Conservation (phyloP, 2,329 filamentous ascomycete species). For the Scolecobasidium constrictum region DNA sequence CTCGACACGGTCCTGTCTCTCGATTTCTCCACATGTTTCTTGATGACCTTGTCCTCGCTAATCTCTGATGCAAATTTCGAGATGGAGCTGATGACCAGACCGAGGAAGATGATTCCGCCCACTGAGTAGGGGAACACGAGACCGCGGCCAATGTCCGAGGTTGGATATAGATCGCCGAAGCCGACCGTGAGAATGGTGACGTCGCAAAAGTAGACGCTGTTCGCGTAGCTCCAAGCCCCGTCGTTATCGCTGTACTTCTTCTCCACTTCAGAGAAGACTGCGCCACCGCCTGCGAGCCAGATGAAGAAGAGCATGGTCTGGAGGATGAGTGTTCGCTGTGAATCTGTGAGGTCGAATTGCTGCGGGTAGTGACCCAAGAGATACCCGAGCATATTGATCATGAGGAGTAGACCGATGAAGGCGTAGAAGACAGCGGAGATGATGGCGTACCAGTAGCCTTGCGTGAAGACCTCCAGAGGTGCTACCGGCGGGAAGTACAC, state of each 20-base stretch:
- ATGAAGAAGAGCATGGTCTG: conserved; percentile 80
- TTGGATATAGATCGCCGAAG: conserved; percentile 44
- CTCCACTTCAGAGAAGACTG: conserved; percentile 63
- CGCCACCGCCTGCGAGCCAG: conserved; percentile 68
- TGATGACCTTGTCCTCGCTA: conserved; percentile 50
- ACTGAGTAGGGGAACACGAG: conserved; percentile 77
- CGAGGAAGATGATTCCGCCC: conserved; percentile 72
- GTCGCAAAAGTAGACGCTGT: conserved; percentile 45
- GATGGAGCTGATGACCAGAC: conserved; percentile 73
- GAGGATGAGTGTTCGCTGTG: conserved; percentile 78
- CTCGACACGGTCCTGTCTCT: conserved; percentile 43
- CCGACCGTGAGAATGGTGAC: conserved; percentile 31
- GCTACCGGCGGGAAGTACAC: conserved; percentile 42
- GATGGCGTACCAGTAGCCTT: conserved; percentile 80
- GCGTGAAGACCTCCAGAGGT: conserved; percentile 51
- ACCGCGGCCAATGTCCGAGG: conserved; percentile 48
- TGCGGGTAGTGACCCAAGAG: conserved; percentile 63
- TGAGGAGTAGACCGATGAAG: conserved; percentile 63
- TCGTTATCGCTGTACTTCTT: conserved; percentile 20
- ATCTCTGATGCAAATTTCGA: conserved; percentile 53
- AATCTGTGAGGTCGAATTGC: conserved; percentile 66
- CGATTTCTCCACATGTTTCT: conserved; percentile 44
- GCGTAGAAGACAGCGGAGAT: conserved; percentile 74
- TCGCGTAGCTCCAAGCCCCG: conserved; percentile 58
- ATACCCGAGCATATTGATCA: conserved; percentile 71